Evolutionary conservation across 208 protist species (phyloP), one percentile per base, ranked within the genome.

Genomic region (Trypanosoma mega): DNA sequence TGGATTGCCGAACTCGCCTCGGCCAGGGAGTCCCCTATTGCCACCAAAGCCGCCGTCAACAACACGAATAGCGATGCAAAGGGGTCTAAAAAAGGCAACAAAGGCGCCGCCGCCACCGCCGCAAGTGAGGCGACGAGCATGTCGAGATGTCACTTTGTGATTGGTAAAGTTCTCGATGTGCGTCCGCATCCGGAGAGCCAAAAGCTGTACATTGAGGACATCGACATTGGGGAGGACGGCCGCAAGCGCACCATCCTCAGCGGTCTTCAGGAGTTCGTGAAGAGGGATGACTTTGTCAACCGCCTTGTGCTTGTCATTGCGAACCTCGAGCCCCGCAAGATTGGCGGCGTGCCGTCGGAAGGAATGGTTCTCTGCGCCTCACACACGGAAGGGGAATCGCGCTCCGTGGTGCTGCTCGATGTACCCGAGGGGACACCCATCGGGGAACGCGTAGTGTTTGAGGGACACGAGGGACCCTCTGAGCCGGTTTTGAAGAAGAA

Each of bases 301-400:
- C 71, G 80, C 30, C 59, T 90, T 9, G 92, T 97, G 47, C 67
- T 97, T 12, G 85, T 97, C 20, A 80, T 97, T 30, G 92, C 89
- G 24, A 98, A 98, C 73, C 74, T 98, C 45, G 93, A 98, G 76
- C 92, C 96, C 16, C 86, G 83, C 34, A 97, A 97, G 74, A 93
- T 98, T 61, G 80, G 61, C 23, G 96, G 93, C 45, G 79, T 97
- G 23, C 62, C 76, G n/a, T 94, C 84, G 20, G 65, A 82, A 36
- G 96, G 90, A 50, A 98, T 98, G 96, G 90, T 98, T 43, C 68
- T 98, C 45, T 96, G 91, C 63, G 90, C 89, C 30, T 96, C 87
- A 11, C 68, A 60, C 18, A 72, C 60, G 18, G 76, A 83, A 34
- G 82, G 65, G 3, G 74, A 76, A 14, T 57, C 67, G 49, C 75